Base-by-base conservation (phyloP, 2,329 filamentous ascomycete species). In the Talaromyces sp. region DNA sequence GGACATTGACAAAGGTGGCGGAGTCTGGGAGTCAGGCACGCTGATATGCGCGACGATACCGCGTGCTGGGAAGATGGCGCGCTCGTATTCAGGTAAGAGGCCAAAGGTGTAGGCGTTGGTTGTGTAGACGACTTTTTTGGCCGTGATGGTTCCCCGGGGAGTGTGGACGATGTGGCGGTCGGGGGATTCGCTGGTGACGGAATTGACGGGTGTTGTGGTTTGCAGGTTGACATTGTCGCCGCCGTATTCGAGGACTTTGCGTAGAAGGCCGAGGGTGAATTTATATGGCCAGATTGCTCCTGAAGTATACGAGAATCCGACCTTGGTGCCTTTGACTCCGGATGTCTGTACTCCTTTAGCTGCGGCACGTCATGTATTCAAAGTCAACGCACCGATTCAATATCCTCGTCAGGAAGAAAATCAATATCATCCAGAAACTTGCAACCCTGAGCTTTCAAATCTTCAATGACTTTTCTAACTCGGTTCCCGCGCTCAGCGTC, bases 41-140 rank as follows among this genome's bases (percentile, higher is more conserved):
- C 67, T 65, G 42, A 77, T 72, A 44, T 73, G 74, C 30, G 71
- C 72, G 64, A 75, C 76, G 13, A 77, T 71, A 0, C 90, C 92
- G n/a, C 90, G 82, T 11, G 89, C 87, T 0, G 93, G 93, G 1
- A 93, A 85, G 63, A 96, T 89, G 17, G 92, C 81, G 64, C 88
- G 85, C 2, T 84, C 79, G 67, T 96, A 88, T 36, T 78, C 72
- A 0, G 91, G 90, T 1, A 96, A 77, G 8, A 96, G 80, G 62
- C 88, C 84, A 1, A 89, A 91, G 0, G 91, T 92, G 73, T 96
- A 96, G 3, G 82, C 93, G 70, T 96, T 96, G 0, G 91, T 93
- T 6, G 91, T 89, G 22, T 96, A 83, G 19, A 96, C 81, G 25
- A 96, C 85, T 36, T 86, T 83, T 2, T 78, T 75, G 0, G 91